Conservation (phyloP, 306 rosid species). For the Rosa chinensis region DNA sequence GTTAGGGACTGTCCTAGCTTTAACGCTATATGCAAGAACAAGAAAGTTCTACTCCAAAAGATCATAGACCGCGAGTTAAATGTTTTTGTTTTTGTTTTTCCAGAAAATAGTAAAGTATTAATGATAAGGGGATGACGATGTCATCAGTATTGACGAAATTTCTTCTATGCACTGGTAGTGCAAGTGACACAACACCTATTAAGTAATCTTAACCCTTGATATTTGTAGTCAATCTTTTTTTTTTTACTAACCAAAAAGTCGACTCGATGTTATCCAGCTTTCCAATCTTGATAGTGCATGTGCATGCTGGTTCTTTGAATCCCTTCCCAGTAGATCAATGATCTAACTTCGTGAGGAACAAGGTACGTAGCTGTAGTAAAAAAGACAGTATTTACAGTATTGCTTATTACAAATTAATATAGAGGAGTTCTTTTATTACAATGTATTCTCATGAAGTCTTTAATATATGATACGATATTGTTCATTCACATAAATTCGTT, state of each 20-base stretch:
- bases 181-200: no score
- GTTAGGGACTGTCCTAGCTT: slow-evolving; percentile 55
- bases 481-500: neutral
- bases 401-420: neutral
- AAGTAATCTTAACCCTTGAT: no score
- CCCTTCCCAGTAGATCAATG: neutral
- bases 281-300: no score
- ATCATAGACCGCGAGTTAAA: neutral
- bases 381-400: no score
- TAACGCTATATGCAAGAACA: slow-evolving; percentile 51
- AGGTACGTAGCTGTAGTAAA: neutral
- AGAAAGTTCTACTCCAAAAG: slow-evolving; percentile 53
- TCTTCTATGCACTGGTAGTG: no score
- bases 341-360: neutral
- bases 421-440: neutral
- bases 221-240: neutral
- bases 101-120: neutral
- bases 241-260: no score
- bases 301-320: no score
- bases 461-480: no score
- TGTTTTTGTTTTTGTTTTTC: neutral
- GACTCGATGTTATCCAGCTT: no score
- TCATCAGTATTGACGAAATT: neutral
- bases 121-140: neutral
- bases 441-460: neutral